phyloP scores from a whole-genome alignment of 2,329 filamentous ascomycete genomes.

The Aspergillus latus region DNA sequence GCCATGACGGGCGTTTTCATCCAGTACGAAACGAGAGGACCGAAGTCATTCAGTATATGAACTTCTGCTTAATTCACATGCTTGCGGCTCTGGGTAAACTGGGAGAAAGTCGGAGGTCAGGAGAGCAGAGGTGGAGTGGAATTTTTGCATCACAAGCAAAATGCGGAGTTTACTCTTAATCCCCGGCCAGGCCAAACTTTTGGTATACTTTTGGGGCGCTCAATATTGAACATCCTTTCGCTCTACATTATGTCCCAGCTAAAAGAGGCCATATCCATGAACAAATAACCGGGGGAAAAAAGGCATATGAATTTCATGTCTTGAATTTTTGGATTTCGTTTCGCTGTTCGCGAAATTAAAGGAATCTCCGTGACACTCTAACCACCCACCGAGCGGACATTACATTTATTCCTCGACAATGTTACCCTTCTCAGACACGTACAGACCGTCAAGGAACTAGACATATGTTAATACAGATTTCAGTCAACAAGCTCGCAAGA shows the following conservation, averaged over 20 bases:
- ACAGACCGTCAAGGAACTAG: constrained; percentile 99
- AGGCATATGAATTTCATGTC: constrained; percentile 29
- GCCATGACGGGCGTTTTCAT: constrained; percentile 27
- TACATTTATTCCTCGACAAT: constrained; percentile 63
- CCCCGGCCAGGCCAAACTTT: neutral
- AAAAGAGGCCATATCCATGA: constrained; percentile 29
- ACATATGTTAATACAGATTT: constrained; percentile 9
- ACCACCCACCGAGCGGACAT: constrained; percentile 33
- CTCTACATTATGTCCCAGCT: constrained; percentile 32
- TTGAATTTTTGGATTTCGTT: constrained; percentile 35
- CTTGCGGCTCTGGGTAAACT: constrained; percentile 6
- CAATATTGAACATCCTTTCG: constrained; percentile 20
- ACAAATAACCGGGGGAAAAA: constrained; percentile 20
- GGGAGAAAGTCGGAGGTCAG: neutral
- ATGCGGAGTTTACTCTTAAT: neutral
- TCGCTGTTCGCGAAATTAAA: constrained; percentile 41
- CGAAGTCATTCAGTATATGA: neutral
- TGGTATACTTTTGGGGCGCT: constrained; percentile 9
- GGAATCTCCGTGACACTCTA: constrained; percentile 35
- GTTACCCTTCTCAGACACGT: constrained; percentile 99
- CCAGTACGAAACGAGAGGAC: neutral
- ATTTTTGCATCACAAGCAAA: constrained; percentile 3
- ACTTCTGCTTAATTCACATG: constrained; percentile 19
- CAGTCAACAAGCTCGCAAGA: neutral
- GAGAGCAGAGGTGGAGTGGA: neutral